phyloP scores from a whole-genome alignment of 805 yeast genomes.

The Yamadazyma insecticola region DNA sequence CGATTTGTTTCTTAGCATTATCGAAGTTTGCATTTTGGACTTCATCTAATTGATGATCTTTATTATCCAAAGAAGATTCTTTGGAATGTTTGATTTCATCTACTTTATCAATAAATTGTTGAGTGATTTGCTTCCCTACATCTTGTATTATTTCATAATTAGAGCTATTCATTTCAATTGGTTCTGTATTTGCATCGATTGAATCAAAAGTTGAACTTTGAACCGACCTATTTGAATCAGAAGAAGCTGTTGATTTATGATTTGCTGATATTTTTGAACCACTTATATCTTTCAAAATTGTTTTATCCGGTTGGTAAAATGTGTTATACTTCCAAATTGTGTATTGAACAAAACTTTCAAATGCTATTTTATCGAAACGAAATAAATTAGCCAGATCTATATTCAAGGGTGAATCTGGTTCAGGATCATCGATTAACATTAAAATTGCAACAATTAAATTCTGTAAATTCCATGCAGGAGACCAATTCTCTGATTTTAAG shows the following conservation, averaged over 20 bases:
- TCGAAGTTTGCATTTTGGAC: no score
- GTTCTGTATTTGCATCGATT: background rate
- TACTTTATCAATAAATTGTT: slow-evolving; percentile 28
- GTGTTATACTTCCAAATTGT: slow-evolving; percentile 37
- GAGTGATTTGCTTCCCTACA: slow-evolving; percentile 30
- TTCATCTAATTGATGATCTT: slow-evolving; percentile 11
- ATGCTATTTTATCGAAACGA: slow-evolving; percentile 38
- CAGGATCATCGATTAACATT: slow-evolving; percentile 57
- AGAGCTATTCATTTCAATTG: slow-evolving; percentile 2
- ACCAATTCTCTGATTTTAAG: slow-evolving; percentile 54
- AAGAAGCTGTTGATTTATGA: no score
- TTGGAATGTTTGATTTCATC: slow-evolving; percentile 24
- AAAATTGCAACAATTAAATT: slow-evolving; percentile 54
- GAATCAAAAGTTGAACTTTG: no score
- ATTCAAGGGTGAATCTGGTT: slow-evolving; percentile 67
- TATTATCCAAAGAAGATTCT: slow-evolving; percentile 13
- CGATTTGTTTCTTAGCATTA: slow-evolving; percentile 25
- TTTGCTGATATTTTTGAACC: no score
- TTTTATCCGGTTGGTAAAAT: slow-evolving; percentile 16
- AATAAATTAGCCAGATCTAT: slow-evolving; percentile 62
- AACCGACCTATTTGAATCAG: no score
- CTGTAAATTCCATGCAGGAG: slow-evolving; percentile 68
- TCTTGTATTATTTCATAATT: slow-evolving; percentile 22
- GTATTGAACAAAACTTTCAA: slow-evolving; percentile 37
- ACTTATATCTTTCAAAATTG: background rate